Conservation (phyloP, 1,139 yeast genomes). For the Maudiozyma humilis region DNA sequence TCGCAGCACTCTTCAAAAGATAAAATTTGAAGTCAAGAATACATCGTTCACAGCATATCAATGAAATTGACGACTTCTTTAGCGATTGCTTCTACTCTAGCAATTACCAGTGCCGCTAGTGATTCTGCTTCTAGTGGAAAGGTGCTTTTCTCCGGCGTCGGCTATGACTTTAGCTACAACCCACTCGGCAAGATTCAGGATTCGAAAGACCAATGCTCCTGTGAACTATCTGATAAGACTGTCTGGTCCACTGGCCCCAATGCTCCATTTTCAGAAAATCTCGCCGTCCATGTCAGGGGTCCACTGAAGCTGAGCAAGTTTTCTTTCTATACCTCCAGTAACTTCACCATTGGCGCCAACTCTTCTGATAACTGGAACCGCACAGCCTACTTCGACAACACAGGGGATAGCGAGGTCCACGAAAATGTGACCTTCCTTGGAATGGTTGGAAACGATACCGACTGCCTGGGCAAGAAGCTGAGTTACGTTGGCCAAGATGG, state of each 20-base stretch:
- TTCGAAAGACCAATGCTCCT: constrained; percentile 43
- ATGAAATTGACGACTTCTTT: background rate
- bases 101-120: background rate
- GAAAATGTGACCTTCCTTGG: constrained; percentile 59
- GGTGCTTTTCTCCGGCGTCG: constrained; percentile 49
- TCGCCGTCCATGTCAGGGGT: constrained; percentile 70
- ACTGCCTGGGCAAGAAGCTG: constrained; percentile 57
- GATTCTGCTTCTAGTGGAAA: constrained; percentile 14
- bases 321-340: constrained; percentile 46
- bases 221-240: constrained; percentile 32
- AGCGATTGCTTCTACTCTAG: background rate
- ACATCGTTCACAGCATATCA: background rate
- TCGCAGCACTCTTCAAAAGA: no score
- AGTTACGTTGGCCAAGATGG: constrained; percentile 43
- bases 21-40: background rate
- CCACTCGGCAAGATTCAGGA: constrained; percentile 46
- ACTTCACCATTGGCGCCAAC: constrained; percentile 24
- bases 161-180: constrained; percentile 53
- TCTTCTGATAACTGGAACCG: constrained; percentile 36
- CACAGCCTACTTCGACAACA: constrained; percentile 31
- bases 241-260: constrained; percentile 40
- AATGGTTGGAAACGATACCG: constrained; percentile 38
- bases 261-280: constrained; percentile 60
- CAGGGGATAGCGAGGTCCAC: constrained; percentile 9
- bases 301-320: constrained; percentile 54